Evolutionary conservation across 164 flowering plant species (phyloP), one percentile per base, ranked within the genome.

Genomic region (Piper longum): DNA sequence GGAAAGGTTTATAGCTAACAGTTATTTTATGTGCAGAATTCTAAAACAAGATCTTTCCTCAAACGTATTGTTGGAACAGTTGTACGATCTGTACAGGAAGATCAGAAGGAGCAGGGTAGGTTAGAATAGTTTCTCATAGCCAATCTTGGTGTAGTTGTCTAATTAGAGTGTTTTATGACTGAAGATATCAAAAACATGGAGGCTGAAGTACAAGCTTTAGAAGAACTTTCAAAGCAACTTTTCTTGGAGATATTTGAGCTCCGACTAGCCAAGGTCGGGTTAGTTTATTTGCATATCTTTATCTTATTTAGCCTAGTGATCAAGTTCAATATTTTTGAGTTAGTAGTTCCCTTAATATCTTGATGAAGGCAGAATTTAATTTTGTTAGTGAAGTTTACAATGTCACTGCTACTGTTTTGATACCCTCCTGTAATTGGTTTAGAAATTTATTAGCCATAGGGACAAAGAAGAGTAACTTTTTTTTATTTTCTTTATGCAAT

Each of bases 181-280:
- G 62, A 68, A 92, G 98, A 89, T 71, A 89, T 89, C 18, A 92
- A 78, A 84, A 81, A 57, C 81, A 70, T 90, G 88, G 90, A 93
- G 72, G 89, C 91, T 14, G 98, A 93, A 75, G 92, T 90, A 26
- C 88, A 85, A 73, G 87, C 87, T 59, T 73, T 93, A 56, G 99
- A 93, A 70, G 99, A 93, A 77, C 95, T 93, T 7, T 88, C 96
- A 66, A 90, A 87, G 81, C 99, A 90, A 69, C 81, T 93, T 3
- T 93, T 93, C 68, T 68, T 90, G 77, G 99, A 93, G 73, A 85
- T 90, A 62, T 93, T 82, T 80, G 99, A 93, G 78, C 95, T 90
- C 67, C 92, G 99, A 40, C 95, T 85, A 77, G 96, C 96, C 51
- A 92, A 89, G 96, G 96, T 92, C 54, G 54, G 9, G 54, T 54